A percentile compares a stretch with the other conserved stretches of the same genome.
phyloP scores from a whole-genome alignment of 805 yeast genomes.

The Saccharomycopsis microspora region DNA sequence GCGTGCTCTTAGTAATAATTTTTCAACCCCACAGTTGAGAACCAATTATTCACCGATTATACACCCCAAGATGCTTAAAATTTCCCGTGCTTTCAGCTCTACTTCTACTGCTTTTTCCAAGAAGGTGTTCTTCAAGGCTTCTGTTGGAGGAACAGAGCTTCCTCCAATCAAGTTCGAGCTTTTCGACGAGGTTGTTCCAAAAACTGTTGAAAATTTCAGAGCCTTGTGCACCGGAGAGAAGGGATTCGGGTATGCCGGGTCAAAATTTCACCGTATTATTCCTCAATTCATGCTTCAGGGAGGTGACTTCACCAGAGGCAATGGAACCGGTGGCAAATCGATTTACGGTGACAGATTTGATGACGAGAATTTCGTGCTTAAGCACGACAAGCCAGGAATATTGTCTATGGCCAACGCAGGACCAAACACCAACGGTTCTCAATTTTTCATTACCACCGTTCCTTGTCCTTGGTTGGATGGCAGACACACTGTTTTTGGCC shows the following conservation, averaged over 20 bases:
- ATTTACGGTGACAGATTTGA: constrained; percentile 79
- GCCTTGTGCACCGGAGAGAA: constrained; percentile 85
- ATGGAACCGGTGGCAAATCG: constrained; percentile 75
- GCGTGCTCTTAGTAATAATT: no score
- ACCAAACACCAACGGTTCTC: constrained; percentile 94
- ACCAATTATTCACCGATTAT: no score
- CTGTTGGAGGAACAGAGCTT: constrained; percentile 43
- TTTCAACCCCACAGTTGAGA: no score
- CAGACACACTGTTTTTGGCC: constrained; percentile 93
- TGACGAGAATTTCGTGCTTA: constrained; percentile 73
- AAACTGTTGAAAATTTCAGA: constrained; percentile 81
- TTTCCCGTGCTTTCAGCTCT: constrained; percentile 6
- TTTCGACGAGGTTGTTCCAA: constrained; percentile 64
- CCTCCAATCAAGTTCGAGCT: constrained; percentile 74
- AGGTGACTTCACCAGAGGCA: constrained; percentile 70
- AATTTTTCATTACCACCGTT: constrained; percentile 86
- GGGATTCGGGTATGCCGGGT: constrained; percentile 69
- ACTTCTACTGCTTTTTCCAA: constrained; percentile 9
- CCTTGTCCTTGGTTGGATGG: constrained; percentile 92
- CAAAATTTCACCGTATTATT: constrained; percentile 86
- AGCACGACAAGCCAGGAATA: constrained; percentile 76
- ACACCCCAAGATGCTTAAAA: no score
- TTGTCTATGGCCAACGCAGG: constrained; percentile 97
- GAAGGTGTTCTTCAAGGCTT: constrained; percentile 12
- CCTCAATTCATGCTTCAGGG: constrained; percentile 89